Evolutionary conservation across 75 land plant genomes (phyloP), one percentile per base, ranked within the genome.

Genomic region (Selaginella tamariscina): DNA sequence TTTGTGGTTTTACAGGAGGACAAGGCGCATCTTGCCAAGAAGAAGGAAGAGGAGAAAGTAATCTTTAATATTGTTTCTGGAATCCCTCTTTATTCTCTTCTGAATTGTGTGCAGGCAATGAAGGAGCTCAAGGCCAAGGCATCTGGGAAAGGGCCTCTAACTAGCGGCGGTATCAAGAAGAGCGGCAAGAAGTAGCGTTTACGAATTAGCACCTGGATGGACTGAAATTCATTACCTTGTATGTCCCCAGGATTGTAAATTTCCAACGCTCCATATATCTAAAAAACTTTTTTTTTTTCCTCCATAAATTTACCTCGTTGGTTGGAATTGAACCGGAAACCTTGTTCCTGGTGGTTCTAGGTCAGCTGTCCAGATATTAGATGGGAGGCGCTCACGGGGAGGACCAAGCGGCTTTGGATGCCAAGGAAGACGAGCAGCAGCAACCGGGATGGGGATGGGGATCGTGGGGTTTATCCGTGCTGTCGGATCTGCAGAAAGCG

Each of bases 41-140:
- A 91, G 75, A 91, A 80, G 32, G 96, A 91, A 0, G 96, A 91
- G 77, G 96, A 91, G 70, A 90, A 90, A 88, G 95, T 87, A 32
- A 30, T 33, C n/a, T 22, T 0, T 23, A 30, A 1, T 24, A 2
- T 67, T 30, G 26, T 62, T 30, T n/a, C 13, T 33, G 2, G 54
- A 0, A 22, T 62, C 9, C n/a, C 0, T 20, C 30, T 33, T 9
- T 66, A 23, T 9, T 30, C 21, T 30, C 24, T 32, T 1, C 32
- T n/a, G 9, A 29, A 20, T 68, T 28, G 2, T 65, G 27, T 68
- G 31, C 78, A 91, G 92, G 93, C 89, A 33, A 72, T 91, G 13
- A 88, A 84, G 72, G 93, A 91, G 64, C 72, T 88, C 49, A 87
- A 79, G 59, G 71, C 85, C 39, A 91, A 91, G 75, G 96, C 96